Evolutionary conservation across 2,329 filamentous ascomycete genomes (phyloP), one percentile per base, ranked within the genome.

Genomic region (Plenodomus biglobosus): DNA sequence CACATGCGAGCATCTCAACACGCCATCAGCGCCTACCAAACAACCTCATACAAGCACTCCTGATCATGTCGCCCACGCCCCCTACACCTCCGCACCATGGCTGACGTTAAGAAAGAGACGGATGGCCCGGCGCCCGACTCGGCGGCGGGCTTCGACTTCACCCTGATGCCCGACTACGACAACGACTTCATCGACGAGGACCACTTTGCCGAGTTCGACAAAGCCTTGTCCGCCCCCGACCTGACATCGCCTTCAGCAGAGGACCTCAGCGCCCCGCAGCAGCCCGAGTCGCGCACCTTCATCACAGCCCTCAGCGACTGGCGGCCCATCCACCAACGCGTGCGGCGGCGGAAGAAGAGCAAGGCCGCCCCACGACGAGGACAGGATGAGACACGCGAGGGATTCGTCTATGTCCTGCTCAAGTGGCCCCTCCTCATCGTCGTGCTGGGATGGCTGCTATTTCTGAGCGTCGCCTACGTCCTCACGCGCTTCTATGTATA

Each of bases 271-370:
- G 55, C 70, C 64, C 52, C 77, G 59, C 27, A 10, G 15, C 55
- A 76, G 74, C 66, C 74, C 65, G 50, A 74, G 68, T 47, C 53
- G 0, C 61, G 58, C 15, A 55, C 83, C 41, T 91, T 92, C 68
- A 90, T 97, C 62, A 88, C 90, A 3, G 92, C 94, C 35, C 84
- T 95, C 66, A 95, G 95, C 70, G 94, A 99, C 76, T 99, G 94
- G 94, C 86, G 89, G 15, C 94, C 94, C 0, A 84, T 97, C 11
- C 86, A 88, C 59, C 84, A 92, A 67, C 85, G 82, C 48, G 80
- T 92, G 18, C 77, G 78, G 48, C 68, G 70, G 51, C 64, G 63
- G 22, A 66, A 75, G 70, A 69, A 72, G 63, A 52, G 53, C 44
- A 62, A 62, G 40, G 59, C 66, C 36, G 63, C 69, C 53, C 75